phyloP scores from a whole-genome alignment of 495 filamentous ascomycete genomes.

The Daldinia vernicosa region DNA sequence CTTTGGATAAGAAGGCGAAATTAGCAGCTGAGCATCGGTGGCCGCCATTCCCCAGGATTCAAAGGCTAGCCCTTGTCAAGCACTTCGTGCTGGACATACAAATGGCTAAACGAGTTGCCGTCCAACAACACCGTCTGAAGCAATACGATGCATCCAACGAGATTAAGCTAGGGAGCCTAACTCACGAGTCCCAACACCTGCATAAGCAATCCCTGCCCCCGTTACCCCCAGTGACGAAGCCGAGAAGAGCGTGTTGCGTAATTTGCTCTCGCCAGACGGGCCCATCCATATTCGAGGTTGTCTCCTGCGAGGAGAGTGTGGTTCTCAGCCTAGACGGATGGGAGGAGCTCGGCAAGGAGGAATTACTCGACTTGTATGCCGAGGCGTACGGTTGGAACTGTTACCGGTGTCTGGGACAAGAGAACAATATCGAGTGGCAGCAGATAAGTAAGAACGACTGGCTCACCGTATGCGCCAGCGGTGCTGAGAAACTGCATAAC shows the following conservation, averaged over 20 bases:
- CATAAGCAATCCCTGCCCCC: slow-evolving; percentile 31
- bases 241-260: slow-evolving; percentile 25
- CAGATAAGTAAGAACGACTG: slow-evolving; percentile 36
- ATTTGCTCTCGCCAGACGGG: slow-evolving; percentile 34
- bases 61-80: slow-evolving; percentile 25
- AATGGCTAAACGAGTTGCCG: slow-evolving; percentile 35
- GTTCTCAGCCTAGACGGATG: slow-evolving; percentile 34
- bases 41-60: slow-evolving; percentile 33
- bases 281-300: slow-evolving; percentile 39
- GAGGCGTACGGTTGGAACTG: slow-evolving; percentile 40
- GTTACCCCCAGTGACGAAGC: slow-evolving; percentile 2
- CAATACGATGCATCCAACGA: slow-evolving; percentile 23
- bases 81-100: slow-evolving; percentile 34
- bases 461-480: slow-evolving; percentile 29
- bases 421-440: slow-evolving; percentile 35
- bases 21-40: slow-evolving; percentile 27
- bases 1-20: slow-evolving; percentile 17
- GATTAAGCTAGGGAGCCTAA: slow-evolving; percentile 26
- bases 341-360: slow-evolving; percentile 26
- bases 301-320: slow-evolving; percentile 37
- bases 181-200: slow-evolving; percentile 30
- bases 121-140: slow-evolving; percentile 30
- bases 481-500: slow-evolving; percentile 30
- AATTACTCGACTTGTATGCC: slow-evolving; percentile 34
- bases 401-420: slow-evolving; percentile 30